These are phyloP conservation scores for Trichoderma cornu-damae DNA, from an alignment of 2,329 filamentous ascomycete genomes.

Conservation along the genomic window DNA sequence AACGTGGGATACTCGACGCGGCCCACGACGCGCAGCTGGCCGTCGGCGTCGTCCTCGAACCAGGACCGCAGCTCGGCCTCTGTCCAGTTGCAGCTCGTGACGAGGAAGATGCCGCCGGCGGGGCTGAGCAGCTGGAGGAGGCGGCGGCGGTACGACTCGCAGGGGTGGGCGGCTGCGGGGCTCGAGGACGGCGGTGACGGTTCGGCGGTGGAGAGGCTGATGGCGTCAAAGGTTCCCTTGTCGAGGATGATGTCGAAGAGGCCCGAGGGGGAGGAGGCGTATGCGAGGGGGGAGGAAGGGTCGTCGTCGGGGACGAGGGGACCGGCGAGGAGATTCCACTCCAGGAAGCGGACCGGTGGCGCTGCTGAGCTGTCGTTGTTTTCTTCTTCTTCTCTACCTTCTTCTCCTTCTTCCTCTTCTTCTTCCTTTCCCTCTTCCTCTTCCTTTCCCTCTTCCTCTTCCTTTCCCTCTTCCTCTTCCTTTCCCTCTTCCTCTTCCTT, in stretches of 20 bases:
- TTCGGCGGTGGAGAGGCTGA: constrained; percentile 66
- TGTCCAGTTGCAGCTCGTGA: constrained; percentile 99
- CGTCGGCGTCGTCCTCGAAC: constrained; percentile 55
- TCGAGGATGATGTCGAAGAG: constrained; percentile 93
- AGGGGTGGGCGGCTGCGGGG: constrained; percentile 49
- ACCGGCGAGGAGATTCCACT: constrained; percentile 60
- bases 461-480: background rate
- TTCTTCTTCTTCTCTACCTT: background rate
- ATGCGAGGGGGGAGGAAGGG: constrained; percentile 24
- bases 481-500: background rate
- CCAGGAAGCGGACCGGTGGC: constrained; percentile 38
- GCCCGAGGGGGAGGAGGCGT: background rate
- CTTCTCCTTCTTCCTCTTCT: background rate
- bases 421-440: background rate
- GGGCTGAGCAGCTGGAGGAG: constrained; percentile 63
- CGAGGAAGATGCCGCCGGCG: constrained; percentile 64
- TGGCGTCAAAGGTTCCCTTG: constrained; percentile 96
- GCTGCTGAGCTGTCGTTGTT: background rate
- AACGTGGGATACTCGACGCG: constrained; percentile 79
- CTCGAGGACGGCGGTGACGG: constrained; percentile 28
- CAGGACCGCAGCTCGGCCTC: constrained; percentile 76
- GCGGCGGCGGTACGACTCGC: constrained; percentile 68
- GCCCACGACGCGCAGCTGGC: constrained; percentile 55
- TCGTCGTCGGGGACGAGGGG: constrained; percentile 32
- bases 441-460: too few species aligned